Base-by-base conservation (phyloP, 116 monocot species). In the Phalaenopsis hybrid region DNA sequence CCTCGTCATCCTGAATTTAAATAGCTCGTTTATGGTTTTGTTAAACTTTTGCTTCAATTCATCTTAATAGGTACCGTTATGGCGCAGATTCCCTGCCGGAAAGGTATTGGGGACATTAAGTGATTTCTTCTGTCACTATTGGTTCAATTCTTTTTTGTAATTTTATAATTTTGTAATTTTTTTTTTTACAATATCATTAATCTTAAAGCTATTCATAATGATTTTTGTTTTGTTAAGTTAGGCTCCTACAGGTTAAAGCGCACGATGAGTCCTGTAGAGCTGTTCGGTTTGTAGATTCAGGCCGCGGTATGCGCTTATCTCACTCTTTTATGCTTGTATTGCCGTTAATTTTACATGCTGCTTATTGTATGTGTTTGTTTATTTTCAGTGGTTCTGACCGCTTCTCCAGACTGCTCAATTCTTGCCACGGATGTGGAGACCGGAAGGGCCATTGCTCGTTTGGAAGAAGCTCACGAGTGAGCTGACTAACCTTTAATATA, bases 391-490 rank as follows among this genome's bases (percentile, higher is more conserved):
- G 82, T 97, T 84, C 63, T 97, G 51, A 92, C 92, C 7, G 94
- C 87, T 17, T 97, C 96, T 45, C 81, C 90, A 63, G 96, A 97
- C 85, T 85, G 88, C 77, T 97, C 96, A 12, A 87, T 97, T 86
- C 87, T 94, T 25, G 94, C 96, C 18, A 86, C 89, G 34, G 96
- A 97, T 78, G 89, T 88, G 57, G 92, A 91, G 82, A 88, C 96
- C 78, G 96, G 96, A 78, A 86, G 45, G 20, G 23, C 82, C 15
- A 87, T 92, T 84, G 87, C 90, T 58, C 94, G 94, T 6, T 79
- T 94, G 76, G 80, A 94, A 77, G 83, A 94, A 44, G 96, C 94
- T 78, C 96, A 97, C 65, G 87, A 84, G 96, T 97, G 57, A 65
- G 86, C 57, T 76, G 37, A 46, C 49, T 57, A 63, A 51, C 58